A percentile compares a stretch with the other conserved stretches of the same genome.
Conservation (phyloP, 345 rosid genomes). For the Citrus medica region DNA sequence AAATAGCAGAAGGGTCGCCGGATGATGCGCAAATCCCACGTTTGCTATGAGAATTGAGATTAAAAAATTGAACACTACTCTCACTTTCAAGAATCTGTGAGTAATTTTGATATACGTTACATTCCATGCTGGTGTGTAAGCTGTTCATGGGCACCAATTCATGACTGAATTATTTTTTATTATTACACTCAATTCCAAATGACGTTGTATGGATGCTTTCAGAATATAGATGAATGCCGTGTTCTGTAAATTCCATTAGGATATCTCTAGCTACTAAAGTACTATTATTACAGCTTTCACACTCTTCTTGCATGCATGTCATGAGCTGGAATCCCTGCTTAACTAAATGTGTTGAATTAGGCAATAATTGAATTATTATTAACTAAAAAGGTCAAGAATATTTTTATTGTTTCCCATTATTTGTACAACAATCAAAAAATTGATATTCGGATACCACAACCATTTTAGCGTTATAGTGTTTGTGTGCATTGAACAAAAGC, state of each 20-base stretch:
- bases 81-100: constrained; percentile 4
- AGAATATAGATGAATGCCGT: neutral
- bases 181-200: neutral
- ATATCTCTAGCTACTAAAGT: too few relatives aligned
- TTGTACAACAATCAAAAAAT: too few relatives aligned
- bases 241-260: neutral
- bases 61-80: constrained; percentile 12
- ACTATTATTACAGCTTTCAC: neutral
- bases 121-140: constrained; percentile 26
- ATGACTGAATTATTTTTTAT: neutral
- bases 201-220: neutral
- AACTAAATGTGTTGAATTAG: neutral
- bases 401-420: too few relatives aligned
- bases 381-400: too few relatives aligned
- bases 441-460: too few relatives aligned
- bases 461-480: too few relatives aligned
- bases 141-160: neutral
- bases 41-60: constrained; percentile 33
- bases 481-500: too few relatives aligned
- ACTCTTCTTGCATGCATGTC: neutral
- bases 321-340: neutral
- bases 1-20: constrained; percentile 39
- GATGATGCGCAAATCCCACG: constrained; percentile 37
- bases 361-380: too few relatives aligned
- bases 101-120: constrained; percentile 2